Conservation (phyloP, 805 yeast genomes). For the Pichia californica region DNA sequence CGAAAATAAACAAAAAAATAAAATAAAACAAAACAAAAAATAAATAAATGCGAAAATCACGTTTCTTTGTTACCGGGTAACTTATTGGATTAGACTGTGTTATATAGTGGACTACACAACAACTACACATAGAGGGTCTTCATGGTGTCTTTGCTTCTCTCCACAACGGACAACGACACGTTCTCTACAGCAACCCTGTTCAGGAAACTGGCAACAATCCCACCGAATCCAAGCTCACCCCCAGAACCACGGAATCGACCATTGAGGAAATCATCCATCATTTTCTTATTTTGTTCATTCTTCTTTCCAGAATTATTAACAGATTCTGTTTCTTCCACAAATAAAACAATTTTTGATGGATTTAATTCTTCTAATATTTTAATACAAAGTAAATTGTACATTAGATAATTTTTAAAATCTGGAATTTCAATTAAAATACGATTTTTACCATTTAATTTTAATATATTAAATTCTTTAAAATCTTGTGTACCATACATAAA, state of each 20-base stretch:
- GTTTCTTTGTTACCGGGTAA: too few relatives aligned
- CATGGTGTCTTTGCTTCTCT: background rate
- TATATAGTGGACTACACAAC: too few relatives aligned
- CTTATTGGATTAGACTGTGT: too few relatives aligned
- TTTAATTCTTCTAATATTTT: background rate
- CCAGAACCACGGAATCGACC: background rate
- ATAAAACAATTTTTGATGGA: background rate
- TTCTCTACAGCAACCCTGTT: background rate
- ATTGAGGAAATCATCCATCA: background rate
- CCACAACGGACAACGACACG: background rate
- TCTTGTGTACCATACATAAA: slow-evolving; percentile 5
- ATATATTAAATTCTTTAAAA: background rate
- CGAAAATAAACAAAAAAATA: background rate
- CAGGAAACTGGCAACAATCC: background rate
- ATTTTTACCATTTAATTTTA: background rate
- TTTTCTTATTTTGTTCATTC: background rate
- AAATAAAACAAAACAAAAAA: background rate
- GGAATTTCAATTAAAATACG: slow-evolving; percentile 3
- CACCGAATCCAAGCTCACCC: background rate
- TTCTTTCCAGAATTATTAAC: background rate
- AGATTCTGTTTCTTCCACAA: slow-evolving; percentile 3
- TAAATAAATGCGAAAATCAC: background rate
- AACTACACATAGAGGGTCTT: slow-evolving; percentile 1
- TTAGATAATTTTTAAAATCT: background rate
- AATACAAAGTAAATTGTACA: background rate